phyloP scores from a whole-genome alignment of 768 basidiomycete genomes.

The Amanita pseudoporphyria region DNA sequence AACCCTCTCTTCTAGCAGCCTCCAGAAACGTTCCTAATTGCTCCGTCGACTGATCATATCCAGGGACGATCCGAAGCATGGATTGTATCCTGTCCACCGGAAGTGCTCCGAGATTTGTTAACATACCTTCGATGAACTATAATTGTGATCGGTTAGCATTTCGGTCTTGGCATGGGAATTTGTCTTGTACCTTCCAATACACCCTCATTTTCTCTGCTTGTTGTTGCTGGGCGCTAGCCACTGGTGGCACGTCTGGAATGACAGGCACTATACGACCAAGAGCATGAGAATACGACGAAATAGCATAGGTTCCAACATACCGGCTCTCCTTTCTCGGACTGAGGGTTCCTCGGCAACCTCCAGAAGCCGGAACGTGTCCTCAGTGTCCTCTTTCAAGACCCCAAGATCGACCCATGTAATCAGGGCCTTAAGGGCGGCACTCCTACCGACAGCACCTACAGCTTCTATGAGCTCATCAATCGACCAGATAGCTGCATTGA shows the following conservation, averaged over 20 bases:
- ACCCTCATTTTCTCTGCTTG: conserved; percentile 81
- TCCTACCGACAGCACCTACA: conserved; percentile 58
- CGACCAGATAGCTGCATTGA: conserved; percentile 52
- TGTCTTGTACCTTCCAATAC: conserved; percentile 63
- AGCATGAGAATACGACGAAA: neutral
- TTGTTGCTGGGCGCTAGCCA: conserved; percentile 56
- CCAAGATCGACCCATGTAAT: conserved; percentile 79
- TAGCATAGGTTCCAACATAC: conserved; percentile 11
- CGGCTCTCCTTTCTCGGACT: conserved; percentile 15
- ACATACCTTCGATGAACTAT: conserved; percentile 87
- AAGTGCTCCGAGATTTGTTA: conserved; percentile 74
- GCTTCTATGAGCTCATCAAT: conserved; percentile 55
- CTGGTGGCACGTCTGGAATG: conserved; percentile 33
- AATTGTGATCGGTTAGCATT: neutral
- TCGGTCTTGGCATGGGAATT: neutral
- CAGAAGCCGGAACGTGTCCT: conserved; percentile 53
- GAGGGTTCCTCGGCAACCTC: conserved; percentile 47
- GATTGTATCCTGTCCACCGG: conserved; percentile 78
- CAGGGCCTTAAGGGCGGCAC: conserved; percentile 62
- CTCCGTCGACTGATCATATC: conserved; percentile 71
- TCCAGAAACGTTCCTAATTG: conserved; percentile 78
- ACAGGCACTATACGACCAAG: conserved; percentile 14
- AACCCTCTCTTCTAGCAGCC: conserved; percentile 66
- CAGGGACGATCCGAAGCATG: conserved; percentile 79
- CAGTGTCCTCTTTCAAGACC: conserved; percentile 61